These are phyloP conservation scores for Ogataea allantospora DNA, from an alignment of 805 yeast species.

Conservation along the genomic window DNA sequence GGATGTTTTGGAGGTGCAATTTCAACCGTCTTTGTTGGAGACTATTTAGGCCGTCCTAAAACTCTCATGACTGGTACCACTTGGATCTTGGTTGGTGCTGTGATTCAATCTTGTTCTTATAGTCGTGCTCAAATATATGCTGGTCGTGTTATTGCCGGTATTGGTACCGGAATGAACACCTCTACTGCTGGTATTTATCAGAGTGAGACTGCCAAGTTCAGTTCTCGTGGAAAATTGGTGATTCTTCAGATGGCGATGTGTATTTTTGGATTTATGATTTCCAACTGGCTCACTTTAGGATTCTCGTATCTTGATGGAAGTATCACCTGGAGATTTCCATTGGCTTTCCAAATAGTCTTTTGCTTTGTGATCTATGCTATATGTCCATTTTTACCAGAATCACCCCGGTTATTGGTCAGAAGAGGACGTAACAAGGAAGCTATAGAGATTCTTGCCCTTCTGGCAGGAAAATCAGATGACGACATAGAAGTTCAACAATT, in stretches of 20 bases:
- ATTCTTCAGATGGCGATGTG: slow-evolving; percentile 33
- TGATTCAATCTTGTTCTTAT: slow-evolving; percentile 24
- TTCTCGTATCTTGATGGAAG: slow-evolving; percentile 30
- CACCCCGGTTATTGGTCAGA: slow-evolving; percentile 41
- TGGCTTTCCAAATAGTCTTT: slow-evolving; percentile 32
- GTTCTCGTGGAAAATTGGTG: slow-evolving; percentile 32
- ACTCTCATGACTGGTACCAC: slow-evolving; percentile 23
- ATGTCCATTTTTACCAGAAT: slow-evolving; percentile 36
- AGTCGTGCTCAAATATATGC: slow-evolving; percentile 29
- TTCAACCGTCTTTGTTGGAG: slow-evolving; percentile 34
- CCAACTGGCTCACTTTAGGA: slow-evolving; percentile 38
- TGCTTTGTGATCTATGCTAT: slow-evolving; percentile 16
- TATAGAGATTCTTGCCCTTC: slow-evolving; percentile 39
- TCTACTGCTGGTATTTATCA: slow-evolving; percentile 38
- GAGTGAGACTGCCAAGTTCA: slow-evolving; percentile 35
- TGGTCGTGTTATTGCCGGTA: slow-evolving; percentile 34
- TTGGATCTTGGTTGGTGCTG: slow-evolving; percentile 26
- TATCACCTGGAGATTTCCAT: slow-evolving; percentile 36
- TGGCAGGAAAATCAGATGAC: slow-evolving; percentile 25
- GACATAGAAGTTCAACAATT: slow-evolving; percentile 27
- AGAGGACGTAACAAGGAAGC: slow-evolving; percentile 45
- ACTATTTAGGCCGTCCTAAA: slow-evolving; percentile 22
- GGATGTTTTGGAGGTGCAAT: slow-evolving; percentile 33
- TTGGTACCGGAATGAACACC: slow-evolving; percentile 36
- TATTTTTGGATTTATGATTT: slow-evolving; percentile 31